These are phyloP conservation scores for Pseudocercospora macadamiae DNA, from an alignment of 2,329 filamentous ascomycete genomes.

Conservation along the genomic window DNA sequence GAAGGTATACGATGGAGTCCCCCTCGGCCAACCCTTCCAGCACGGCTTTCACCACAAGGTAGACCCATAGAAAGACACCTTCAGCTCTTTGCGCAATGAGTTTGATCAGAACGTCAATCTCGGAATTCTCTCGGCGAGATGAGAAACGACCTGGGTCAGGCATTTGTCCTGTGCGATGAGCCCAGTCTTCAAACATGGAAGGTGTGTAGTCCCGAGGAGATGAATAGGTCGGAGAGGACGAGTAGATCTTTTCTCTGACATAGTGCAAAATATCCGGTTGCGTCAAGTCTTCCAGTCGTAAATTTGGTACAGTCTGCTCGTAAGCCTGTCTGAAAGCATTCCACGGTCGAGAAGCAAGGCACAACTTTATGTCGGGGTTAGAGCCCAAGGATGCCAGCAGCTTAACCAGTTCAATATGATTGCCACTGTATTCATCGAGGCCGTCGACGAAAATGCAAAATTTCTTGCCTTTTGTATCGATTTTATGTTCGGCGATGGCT, in stretches of 20 bases:
- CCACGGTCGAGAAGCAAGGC: slow-evolving; percentile 28
- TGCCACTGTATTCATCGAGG: slow-evolving; percentile 21
- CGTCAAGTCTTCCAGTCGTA: not conserved
- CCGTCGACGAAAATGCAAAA: slow-evolving; percentile 28
- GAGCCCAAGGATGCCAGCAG: not conserved
- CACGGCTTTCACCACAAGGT: not conserved
- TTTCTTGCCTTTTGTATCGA: not conserved
- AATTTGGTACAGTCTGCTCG: not conserved
- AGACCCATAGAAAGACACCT: not conserved
- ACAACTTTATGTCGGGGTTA: slow-evolving; percentile 21
- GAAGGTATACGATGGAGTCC: not conserved
- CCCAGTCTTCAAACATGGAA: not conserved
- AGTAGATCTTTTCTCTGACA: not conserved
- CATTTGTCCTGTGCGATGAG: not conserved
- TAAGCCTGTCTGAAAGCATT: slow-evolving; percentile 21
- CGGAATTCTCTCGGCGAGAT: not conserved
- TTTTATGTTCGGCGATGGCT: not conserved
- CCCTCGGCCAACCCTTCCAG: not conserved
- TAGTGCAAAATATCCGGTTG: not conserved
- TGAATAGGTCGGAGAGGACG: too few species aligned
- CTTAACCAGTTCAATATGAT: slow-evolving; percentile 5
- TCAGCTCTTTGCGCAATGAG: not conserved
- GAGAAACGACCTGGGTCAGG: not conserved
- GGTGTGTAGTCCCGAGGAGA: not conserved
- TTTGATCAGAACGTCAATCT: not conserved